Percentiles rank a stretch among this genome's conserved stretches.
Conservation (phyloP, 2,329 filamentous ascomycete species). For the Stagonosporopsis cucurbitacearum region DNA sequence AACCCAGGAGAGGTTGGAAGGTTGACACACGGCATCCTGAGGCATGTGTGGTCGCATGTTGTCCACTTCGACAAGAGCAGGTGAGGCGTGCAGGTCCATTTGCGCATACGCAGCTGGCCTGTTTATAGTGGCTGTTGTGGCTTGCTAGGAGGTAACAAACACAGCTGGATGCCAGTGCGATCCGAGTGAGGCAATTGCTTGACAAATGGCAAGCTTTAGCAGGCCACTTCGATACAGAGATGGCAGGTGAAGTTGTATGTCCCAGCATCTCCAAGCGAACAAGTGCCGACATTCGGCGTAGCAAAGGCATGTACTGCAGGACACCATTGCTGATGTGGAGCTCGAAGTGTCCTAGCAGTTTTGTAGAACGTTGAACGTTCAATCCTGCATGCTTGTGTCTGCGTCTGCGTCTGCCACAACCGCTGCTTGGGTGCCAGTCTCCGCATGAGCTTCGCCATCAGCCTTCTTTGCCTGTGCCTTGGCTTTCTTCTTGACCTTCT, state of each 20-base stretch:
- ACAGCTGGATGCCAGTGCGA: background rate
- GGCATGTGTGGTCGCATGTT: background rate
- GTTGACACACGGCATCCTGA: background rate
- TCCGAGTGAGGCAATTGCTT: background rate
- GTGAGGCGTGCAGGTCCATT: background rate
- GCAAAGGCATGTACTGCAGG: background rate
- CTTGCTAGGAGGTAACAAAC: background rate
- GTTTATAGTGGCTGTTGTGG: background rate
- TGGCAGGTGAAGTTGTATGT: no score
- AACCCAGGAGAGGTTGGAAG: background rate
- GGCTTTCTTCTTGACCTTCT: slow-evolving; percentile 48
- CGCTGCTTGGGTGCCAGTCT: background rate
- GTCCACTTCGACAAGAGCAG: background rate
- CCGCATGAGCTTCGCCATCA: slow-evolving; percentile 1
- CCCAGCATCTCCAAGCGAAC: background rate
- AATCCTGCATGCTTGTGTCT: slow-evolving; percentile 12
- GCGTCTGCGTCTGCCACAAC: slow-evolving; percentile 3
- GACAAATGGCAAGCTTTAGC: background rate
- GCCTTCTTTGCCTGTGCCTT: slow-evolving; percentile 44
- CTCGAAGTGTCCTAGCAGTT: background rate
- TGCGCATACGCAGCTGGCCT: background rate
- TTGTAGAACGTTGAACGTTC: background rate
- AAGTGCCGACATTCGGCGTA: background rate
- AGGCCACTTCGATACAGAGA: no score
- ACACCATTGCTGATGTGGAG: background rate